phyloP scores from a whole-genome alignment of 1,284 basidiomycete genomes.

The Sphagnurus paluster region DNA sequence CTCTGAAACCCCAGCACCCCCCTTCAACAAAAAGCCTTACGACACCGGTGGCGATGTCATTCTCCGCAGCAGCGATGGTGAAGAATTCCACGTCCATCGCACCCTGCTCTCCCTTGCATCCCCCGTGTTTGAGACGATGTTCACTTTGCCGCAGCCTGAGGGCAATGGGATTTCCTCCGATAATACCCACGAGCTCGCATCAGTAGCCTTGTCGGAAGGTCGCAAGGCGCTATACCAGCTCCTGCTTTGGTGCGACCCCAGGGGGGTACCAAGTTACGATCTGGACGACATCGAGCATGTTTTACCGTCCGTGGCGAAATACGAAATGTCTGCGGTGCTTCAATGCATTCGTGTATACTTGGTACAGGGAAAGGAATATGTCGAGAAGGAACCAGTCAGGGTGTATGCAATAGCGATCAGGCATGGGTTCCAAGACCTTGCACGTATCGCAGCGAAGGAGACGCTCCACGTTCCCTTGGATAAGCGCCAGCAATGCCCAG shows the following conservation, averaged over 20 bases:
- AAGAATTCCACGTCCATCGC: neutral
- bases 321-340: slow-evolving; percentile 19
- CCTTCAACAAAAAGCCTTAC: neutral
- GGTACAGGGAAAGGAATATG: too few species aligned
- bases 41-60: slow-evolving; percentile 1
- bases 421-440: slow-evolving; percentile 17
- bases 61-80: neutral
- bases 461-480: slow-evolving; percentile 20
- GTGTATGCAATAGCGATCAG: neutral
- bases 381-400: too few species aligned
- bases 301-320: slow-evolving; percentile 22
- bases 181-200: neutral
- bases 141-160: neutral
- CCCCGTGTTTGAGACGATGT: neutral
- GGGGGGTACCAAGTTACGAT: slow-evolving; percentile 8
- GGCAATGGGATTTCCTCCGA: too few species aligned
- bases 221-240: neutral
- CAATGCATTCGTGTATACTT: too few species aligned
- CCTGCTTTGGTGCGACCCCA: slow-evolving; percentile 21
- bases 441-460: slow-evolving; percentile 19
- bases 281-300: slow-evolving; percentile 19
- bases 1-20: too few species aligned
- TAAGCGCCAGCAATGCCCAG: slow-evolving; percentile 16
- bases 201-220: slow-evolving; percentile 3
- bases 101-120: neutral